Base-by-base conservation (phyloP, 352 stramenopile species). In the Pythium aphanidermatum region DNA sequence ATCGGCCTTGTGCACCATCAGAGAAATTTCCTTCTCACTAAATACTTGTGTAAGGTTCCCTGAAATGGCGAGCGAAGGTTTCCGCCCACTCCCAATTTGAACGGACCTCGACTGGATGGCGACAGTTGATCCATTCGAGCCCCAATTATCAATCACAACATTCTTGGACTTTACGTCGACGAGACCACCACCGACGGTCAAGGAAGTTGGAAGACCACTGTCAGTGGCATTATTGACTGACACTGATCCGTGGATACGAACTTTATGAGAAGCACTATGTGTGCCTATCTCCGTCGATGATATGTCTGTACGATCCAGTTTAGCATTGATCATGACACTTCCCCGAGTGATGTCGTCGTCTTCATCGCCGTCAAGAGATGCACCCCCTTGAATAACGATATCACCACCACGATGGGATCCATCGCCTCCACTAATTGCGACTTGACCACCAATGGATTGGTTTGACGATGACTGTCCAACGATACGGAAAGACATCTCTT, bases 261-360 rank as follows among this genome's bases (percentile, higher is more conserved):
- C 74, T n/a, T 58, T 21, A 31, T 89, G 76, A 0, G 53, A 64
- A 14, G 45, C 36, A 24, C 72, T 66, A 19, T 82, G 62, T 4
- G 67, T 76, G 26, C 76, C 76, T 27, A 89, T 85, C 40, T 79
- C 70, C 0, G 74, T 89, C 20, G 63, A 25, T 5, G 76, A 88
- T n/a, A 46, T 50, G 1, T 48, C 63, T 2, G 58, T 41, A 6
- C 60, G 43, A 2, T 76, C 58, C 16, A 88, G 54, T 3, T 68
- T 58, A 13, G 76, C 61, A 35, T 89, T 89, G 45, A 89, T 74
- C 19, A 55, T 44, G 1, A 89, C 60, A 4, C 65, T 65, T 26
- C 73, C 76, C 6, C 36, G 23, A 38, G 14, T 25, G 27, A 45
- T 33, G 29, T 61, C 34, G 29, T 42, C 46, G 21, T 52, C 26